phyloP scores from a whole-genome alignment of 305 asterid species.

The Fraxinus albicans region DNA sequence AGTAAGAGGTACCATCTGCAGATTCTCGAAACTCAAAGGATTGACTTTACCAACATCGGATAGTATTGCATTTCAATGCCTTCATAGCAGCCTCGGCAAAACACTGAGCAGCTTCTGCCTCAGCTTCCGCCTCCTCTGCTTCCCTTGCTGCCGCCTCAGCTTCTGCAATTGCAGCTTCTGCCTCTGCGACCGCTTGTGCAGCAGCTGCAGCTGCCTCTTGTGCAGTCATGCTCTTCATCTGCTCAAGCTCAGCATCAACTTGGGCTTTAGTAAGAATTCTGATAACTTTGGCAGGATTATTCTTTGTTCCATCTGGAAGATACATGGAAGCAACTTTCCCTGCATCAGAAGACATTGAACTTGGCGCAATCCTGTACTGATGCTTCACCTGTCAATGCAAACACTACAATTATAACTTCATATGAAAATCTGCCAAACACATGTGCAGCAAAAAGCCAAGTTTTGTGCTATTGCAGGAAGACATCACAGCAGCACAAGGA shows the following conservation, averaged over 20 bases:
- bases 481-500: not conserved
- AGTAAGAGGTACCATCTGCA: not conserved
- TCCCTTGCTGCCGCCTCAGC: slow-evolving; percentile 88
- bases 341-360: slow-evolving; percentile 35
- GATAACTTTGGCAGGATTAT: slow-evolving; percentile 30
- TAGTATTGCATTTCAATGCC: slow-evolving; percentile 51
- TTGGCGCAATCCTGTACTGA: slow-evolving; percentile 79
- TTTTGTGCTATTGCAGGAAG: not conserved
- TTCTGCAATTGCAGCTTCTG: slow-evolving; percentile 86
- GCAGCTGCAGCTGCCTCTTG: slow-evolving; percentile 84
- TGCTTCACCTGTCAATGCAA: slow-evolving; percentile 67
- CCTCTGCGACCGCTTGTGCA: slow-evolving; percentile 91
- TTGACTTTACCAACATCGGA: slow-evolving; percentile 61
- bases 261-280: slow-evolving; percentile 56
- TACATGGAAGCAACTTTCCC: slow-evolving; percentile 33
- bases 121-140: slow-evolving; percentile 95
- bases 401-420: slow-evolving; percentile 11
- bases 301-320: slow-evolving; percentile 39
- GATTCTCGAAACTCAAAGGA: slow-evolving; percentile 8
- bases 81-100: slow-evolving; percentile 75
- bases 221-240: slow-evolving; percentile 77
- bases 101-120: slow-evolving; percentile 89
- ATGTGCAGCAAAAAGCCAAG: not conserved
- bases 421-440: not conserved
- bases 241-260: slow-evolving; percentile 81